A percentile compares a stretch with the other conserved stretches of the same genome.
phyloP scores from a whole-genome alignment of 2,329 filamentous ascomycete species.

The Elsinoe necatrix region DNA sequence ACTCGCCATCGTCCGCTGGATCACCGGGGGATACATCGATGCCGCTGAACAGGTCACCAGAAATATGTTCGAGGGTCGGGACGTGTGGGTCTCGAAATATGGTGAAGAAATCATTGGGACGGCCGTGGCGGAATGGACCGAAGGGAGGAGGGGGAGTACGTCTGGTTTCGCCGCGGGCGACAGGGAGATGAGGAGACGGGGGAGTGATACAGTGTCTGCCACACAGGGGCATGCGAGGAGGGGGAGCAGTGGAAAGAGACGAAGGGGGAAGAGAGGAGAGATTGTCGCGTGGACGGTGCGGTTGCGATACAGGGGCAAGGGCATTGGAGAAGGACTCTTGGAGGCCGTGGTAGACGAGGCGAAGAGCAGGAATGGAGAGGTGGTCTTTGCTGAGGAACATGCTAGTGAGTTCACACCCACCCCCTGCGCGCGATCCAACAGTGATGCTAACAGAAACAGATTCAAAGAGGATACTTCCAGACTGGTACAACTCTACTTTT shows the following conservation, averaged over 20 bases:
- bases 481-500: slow-evolving; percentile 54
- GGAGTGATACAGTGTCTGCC: slow-evolving; percentile 45
- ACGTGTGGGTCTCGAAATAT: slow-evolving; percentile 54
- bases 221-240: slow-evolving; percentile 46
- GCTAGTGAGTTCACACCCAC: slow-evolving; percentile 58
- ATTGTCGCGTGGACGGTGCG: slow-evolving; percentile 78
- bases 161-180: neutral
- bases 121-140: slow-evolving; percentile 58
- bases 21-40: slow-evolving; percentile 53
- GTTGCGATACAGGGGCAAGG: slow-evolving; percentile 58
- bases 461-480: slow-evolving; percentile 51
- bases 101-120: slow-evolving; percentile 63
- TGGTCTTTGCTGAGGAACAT: slow-evolving; percentile 69
- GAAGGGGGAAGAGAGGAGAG: slow-evolving; percentile 56
- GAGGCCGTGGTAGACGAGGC: slow-evolving; percentile 63
- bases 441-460: slow-evolving; percentile 22
- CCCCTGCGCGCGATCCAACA: neutral
- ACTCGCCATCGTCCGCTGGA: slow-evolving; percentile 52
- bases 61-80: slow-evolving; percentile 50
- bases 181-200: slow-evolving; percentile 26
- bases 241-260: slow-evolving; percentile 35
- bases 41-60: slow-evolving; percentile 54
- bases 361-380: slow-evolving; percentile 57
- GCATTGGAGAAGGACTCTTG: slow-evolving; percentile 64
- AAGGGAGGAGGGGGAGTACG: slow-evolving; percentile 20